phyloP scores from a whole-genome alignment of 768 basidiomycete genomes.

The Naganishia friedmannii region DNA sequence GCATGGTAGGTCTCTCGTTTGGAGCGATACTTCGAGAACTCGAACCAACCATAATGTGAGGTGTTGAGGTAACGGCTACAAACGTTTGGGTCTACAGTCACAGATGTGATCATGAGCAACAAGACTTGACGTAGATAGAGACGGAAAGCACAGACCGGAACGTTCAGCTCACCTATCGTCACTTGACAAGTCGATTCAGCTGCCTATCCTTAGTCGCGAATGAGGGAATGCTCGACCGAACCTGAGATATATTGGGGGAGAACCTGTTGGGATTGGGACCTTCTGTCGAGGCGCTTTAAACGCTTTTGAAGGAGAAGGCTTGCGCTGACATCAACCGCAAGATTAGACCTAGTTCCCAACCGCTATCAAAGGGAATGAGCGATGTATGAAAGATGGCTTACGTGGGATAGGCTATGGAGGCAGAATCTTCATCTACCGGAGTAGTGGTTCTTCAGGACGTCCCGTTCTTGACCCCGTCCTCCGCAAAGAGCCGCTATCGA shows the following conservation, averaged over 20 bases:
- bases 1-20: not conserved
- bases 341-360: not conserved
- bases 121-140: too few relatives aligned
- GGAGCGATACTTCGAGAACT: not conserved
- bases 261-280: not conserved
- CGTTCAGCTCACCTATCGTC: not conserved
- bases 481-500: too few relatives aligned
- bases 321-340: not conserved
- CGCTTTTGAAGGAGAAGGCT: not conserved
- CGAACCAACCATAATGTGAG: not conserved
- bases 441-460: not conserved
- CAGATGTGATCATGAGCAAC: too few relatives aligned
- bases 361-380: not conserved
- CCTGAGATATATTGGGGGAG: not conserved
- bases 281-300: not conserved
- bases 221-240: not conserved
- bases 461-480: not conserved
- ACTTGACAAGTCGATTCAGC: not conserved
- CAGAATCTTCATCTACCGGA: not conserved
- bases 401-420: slow-evolving; percentile 1
- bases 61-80: too few relatives aligned
- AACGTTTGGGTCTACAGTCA: too few relatives aligned
- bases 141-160: not conserved
- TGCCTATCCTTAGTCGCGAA: too few relatives aligned
- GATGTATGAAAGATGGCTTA: not conserved